Evolutionary conservation across 1,139 yeast genomes (phyloP), one percentile per base, ranked within the genome.

Genomic region (Saccharomyces hybrid): DNA sequence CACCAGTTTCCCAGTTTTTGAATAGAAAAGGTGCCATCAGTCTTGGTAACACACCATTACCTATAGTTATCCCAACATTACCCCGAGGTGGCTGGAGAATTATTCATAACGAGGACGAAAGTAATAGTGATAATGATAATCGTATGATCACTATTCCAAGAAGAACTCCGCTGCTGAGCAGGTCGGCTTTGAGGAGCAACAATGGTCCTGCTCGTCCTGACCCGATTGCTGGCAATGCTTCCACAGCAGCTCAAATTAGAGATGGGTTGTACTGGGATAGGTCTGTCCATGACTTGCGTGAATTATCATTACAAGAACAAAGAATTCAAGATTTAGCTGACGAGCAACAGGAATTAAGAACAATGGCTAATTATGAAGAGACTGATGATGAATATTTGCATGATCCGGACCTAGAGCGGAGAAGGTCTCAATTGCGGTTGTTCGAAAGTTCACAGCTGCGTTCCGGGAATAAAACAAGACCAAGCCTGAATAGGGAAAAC

Each of bases 71-170:
- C 5, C 70, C 71, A 16, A 56, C 61, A 49, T 54, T 64, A 47
- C 70, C 70, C 2, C 69, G 69, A 3, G 71, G 71, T 34, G 68
- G 68, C 1, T 68, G 71, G 71, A 60, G 71, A 53, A 48, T 66
- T 2, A 56, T 68, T 28, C 48, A 47, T 8, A 42, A 51, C 20
- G 53, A 44, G 26, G 51, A 41, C 25, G 61, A 58, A 46, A 51
- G 51, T 11, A 50, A 38, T 6, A 29, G 27, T 14, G 41, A 47
- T 14, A 52, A 51, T n/a, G 54, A 51, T 25, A 56, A 52, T 32
- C 44, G 26, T 26, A 46, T 20, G 11, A 20, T n/a, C 7, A 14
- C 41, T 28, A 42, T 41, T n/a, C 48, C 44, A 27, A 26, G 34
- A 32, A 20, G 11, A 9, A 25, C 32, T 11, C 48, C 48, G 8